These are phyloP conservation scores for Clarireedia sp. DNA, from an alignment of 2,329 filamentous ascomycete genomes.

Conservation along the genomic window DNA sequence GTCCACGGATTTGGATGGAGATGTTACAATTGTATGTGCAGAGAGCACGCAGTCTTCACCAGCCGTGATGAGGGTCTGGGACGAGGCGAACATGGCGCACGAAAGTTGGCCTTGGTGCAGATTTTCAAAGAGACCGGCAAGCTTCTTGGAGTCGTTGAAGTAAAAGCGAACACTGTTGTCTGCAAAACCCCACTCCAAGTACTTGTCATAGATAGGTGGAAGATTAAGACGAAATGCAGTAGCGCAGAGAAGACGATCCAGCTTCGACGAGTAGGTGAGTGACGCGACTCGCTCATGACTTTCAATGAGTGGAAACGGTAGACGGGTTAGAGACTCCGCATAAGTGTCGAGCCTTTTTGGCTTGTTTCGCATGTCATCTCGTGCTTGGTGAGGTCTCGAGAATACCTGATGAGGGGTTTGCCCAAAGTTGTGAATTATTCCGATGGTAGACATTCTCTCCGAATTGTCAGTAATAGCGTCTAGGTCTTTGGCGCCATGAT, in stretches of 20 bases:
- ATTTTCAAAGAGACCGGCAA: slow-evolving; percentile 86
- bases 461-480: slow-evolving; percentile 85
- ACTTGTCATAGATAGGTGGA: slow-evolving; percentile 79
- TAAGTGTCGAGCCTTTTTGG: slow-evolving; percentile 68
- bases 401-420: slow-evolving; percentile 97
- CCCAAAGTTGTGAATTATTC: slow-evolving; percentile 97
- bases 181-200: slow-evolving; percentile 91
- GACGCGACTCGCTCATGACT: slow-evolving; percentile 71
- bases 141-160: slow-evolving; percentile 71
- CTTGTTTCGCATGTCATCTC: slow-evolving; percentile 59
- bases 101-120: slow-evolving; percentile 87
- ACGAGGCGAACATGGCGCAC: slow-evolving; percentile 76
- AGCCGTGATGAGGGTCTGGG: slow-evolving; percentile 82
- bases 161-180: slow-evolving; percentile 92
- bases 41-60: slow-evolving; percentile 89
- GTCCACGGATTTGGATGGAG: slow-evolving; percentile 63
- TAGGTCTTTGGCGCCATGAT: slow-evolving; percentile 85
- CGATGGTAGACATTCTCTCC: slow-evolving; percentile 80
- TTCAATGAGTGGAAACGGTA: slow-evolving; percentile 68
- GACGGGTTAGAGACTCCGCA: slow-evolving; percentile 65
- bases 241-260: slow-evolving; percentile 76
- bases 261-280: slow-evolving; percentile 67
- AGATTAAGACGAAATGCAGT: slow-evolving; percentile 81
- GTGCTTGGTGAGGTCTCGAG: slow-evolving; percentile 66
- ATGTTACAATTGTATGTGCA: slow-evolving; percentile 64